Evolutionary conservation across 2,329 filamentous ascomycete genomes (phyloP).

Genomic region (Fusarium incarnatum): DNA sequence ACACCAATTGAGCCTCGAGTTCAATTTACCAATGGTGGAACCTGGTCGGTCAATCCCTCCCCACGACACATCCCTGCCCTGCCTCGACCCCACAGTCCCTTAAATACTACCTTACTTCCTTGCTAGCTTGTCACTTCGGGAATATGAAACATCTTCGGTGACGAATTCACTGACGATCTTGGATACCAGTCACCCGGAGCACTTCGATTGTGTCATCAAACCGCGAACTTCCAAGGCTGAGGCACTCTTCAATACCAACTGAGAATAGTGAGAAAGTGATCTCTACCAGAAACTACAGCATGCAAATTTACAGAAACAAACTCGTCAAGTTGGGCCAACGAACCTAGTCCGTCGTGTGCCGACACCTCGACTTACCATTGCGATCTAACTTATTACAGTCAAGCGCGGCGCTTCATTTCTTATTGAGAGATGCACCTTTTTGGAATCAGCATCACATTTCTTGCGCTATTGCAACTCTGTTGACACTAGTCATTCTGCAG

Average conservation of each 20-base stretch:
- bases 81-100: constrained; percentile 3
- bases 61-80: neutral
- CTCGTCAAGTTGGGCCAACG: neutral
- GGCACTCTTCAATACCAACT: constrained; percentile 25
- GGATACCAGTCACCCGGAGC: constrained; percentile 47
- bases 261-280: neutral
- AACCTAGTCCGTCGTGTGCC: neutral
- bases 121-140: neutral
- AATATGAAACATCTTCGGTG: neutral
- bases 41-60: constrained; percentile 45
- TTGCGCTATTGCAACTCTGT: neutral
- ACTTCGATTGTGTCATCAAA: constrained; percentile 48
- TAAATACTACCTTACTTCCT: neutral
- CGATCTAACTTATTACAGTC: neutral
- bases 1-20: constrained; percentile 46
- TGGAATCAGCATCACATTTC: neutral
- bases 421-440: neutral
- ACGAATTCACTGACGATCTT: neutral
- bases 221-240: constrained; percentile 31
- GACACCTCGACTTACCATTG: neutral
- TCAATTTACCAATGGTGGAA: constrained; percentile 50
- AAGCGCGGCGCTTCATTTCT: neutral
- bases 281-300: neutral
- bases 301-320: too few relatives aligned
- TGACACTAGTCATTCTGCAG: neutral